A percentile compares a stretch with the other conserved stretches of the same genome.
phyloP scores from a whole-genome alignment of 257 asterid species.

The Ilex aquifolium region DNA sequence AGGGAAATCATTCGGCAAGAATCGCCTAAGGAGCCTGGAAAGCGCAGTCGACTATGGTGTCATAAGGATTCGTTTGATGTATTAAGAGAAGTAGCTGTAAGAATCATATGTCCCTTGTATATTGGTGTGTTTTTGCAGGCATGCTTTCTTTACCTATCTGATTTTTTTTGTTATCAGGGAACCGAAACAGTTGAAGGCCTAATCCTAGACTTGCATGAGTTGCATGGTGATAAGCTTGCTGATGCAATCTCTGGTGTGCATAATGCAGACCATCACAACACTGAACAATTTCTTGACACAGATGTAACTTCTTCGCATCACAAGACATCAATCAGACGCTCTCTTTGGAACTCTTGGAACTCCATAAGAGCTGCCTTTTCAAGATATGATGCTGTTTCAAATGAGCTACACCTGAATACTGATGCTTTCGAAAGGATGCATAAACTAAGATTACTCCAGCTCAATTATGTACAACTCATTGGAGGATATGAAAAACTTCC shows the following conservation, averaged over 20 bases:
- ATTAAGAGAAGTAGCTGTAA: conserved; percentile 7
- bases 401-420: neutral
- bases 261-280: neutral
- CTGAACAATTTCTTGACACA: neutral
- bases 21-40: conserved; percentile 11
- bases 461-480: conserved; percentile 1
- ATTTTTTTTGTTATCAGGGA: neutral
- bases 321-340: neutral
- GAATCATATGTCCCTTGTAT: neutral
- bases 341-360: neutral
- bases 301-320: neutral
- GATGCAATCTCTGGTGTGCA: too few species aligned
- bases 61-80: conserved; percentile 7
- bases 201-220: neutral
- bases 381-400: neutral
- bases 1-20: conserved; percentile 13
- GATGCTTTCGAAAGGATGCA: conserved; percentile 16
- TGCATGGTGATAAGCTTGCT: neutral
- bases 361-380: neutral
- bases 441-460: conserved; percentile 9
- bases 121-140: neutral
- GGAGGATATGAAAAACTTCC: conserved; percentile 9
- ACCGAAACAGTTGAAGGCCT: neutral
- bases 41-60: conserved; percentile 10
- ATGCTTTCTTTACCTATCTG: neutral